Percentiles rank a stretch among this genome's conserved stretches.
These are phyloP conservation scores for Licmophora abbreviata DNA, from an alignment of 108 stramenopile genomes.

Conservation along the genomic window DNA sequence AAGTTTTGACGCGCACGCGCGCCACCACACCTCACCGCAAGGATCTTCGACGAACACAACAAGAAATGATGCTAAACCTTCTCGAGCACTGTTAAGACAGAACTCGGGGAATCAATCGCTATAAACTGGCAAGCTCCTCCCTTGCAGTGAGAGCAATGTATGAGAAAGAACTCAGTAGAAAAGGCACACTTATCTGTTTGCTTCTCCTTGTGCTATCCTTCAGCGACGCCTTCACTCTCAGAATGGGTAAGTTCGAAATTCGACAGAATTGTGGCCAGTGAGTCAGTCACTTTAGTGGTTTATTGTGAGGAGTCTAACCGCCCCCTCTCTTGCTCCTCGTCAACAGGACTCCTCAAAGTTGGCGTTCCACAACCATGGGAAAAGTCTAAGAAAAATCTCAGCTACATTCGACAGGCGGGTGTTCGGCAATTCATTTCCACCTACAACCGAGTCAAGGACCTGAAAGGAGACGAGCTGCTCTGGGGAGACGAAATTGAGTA, in stretches of 20 bases:
- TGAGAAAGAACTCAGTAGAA: too few relatives aligned
- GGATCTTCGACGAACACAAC: too few relatives aligned
- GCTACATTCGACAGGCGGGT: slow-evolving; percentile 88
- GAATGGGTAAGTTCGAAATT: slow-evolving; percentile 21
- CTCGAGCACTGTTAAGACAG: too few relatives aligned
- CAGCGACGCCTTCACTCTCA: slow-evolving; percentile 15
- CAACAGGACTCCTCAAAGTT: slow-evolving; percentile 81
- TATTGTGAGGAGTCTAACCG: background rate
- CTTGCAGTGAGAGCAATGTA: too few relatives aligned
- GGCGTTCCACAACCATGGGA: slow-evolving; percentile 94
- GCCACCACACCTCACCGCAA: too few relatives aligned
- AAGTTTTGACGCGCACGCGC: too few relatives aligned
- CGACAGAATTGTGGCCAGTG: too few relatives aligned
- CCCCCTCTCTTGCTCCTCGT: background rate
- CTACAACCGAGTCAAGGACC: slow-evolving; percentile 90
- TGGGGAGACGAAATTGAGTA: slow-evolving; percentile 99
- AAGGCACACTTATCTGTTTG: background rate
- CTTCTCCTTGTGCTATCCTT: background rate
- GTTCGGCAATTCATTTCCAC: slow-evolving; percentile 94
- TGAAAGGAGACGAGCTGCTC: slow-evolving; percentile 86
- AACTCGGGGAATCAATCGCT: too few relatives aligned
- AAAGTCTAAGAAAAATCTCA: slow-evolving; percentile 73
- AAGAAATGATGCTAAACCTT: too few relatives aligned
- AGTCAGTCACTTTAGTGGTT: background rate
- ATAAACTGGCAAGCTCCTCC: too few relatives aligned